Conservation (phyloP, 73 alveolate genomes). For the Blepharisma stoltei region DNA sequence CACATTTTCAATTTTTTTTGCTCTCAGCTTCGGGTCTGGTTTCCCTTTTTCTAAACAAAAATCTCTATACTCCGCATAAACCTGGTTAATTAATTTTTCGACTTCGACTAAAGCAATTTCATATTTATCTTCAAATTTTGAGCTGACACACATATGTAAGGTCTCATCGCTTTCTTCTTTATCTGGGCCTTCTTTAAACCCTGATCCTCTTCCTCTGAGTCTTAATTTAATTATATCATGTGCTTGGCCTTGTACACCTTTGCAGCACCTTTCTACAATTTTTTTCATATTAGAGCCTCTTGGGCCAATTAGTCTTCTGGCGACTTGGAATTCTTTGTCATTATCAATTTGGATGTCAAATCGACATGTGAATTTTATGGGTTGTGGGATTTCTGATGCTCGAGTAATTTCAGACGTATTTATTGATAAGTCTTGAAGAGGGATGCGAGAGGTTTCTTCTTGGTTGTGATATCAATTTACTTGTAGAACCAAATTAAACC, state of each 20-base stretch:
- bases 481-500: constrained; percentile 33
- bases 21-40: constrained; percentile 47
- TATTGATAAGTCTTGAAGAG: background rate
- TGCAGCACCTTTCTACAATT: constrained; percentile 83
- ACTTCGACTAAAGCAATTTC: constrained; percentile 31
- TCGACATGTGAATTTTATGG: constrained; percentile 87
- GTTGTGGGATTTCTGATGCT: background rate
- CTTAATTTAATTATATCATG: constrained; percentile 85
- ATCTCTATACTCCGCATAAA: constrained; percentile 82
- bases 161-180: constrained; percentile 92
- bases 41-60: constrained; percentile 72
- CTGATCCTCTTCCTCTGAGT: constrained; percentile 97
- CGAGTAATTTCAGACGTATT: background rate
- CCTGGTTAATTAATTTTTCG: constrained; percentile 38
- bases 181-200: constrained; percentile 97
- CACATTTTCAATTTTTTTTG: constrained; percentile 78
- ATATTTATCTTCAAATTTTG: constrained; percentile 70
- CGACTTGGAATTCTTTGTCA: constrained; percentile 96
- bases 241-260: constrained; percentile 60
- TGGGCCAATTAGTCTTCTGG: constrained; percentile 93
- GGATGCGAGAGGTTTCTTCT: background rate
- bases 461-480: constrained; percentile 36
- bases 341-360: constrained; percentile 92
- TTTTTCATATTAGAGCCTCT: constrained; percentile 95
- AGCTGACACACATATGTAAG: constrained; percentile 92